A percentile compares a stretch with the other conserved stretches of the same genome.
phyloP scores from a whole-genome alignment of 176 grass and related monocot species.

The Areca catechu region DNA sequence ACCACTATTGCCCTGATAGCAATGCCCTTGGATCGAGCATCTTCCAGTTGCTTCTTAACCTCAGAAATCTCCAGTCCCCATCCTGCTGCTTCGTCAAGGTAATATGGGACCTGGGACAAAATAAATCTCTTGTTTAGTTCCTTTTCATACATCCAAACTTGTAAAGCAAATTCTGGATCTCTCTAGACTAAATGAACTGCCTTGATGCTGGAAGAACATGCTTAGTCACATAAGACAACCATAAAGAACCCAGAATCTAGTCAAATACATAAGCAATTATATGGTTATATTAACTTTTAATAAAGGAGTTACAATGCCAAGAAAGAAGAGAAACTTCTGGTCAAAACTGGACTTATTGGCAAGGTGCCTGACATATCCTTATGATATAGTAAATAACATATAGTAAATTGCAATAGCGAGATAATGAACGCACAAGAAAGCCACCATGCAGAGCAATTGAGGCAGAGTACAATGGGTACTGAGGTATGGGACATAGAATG shows the following conservation, averaged over 20 bases:
- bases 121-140: neutral
- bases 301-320: neutral
- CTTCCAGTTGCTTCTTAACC: conserved; percentile 54
- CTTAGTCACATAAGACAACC: too few species aligned
- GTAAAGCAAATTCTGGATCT: neutral
- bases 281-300: too few species aligned
- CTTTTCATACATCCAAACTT: neutral
- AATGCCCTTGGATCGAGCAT: conserved; percentile 43
- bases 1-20: conserved; percentile 59
- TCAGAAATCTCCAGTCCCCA: conserved; percentile 48
- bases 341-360: too few species aligned
- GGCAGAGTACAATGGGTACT: conserved; percentile 56
- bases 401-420: too few species aligned
- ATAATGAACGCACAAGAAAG: conserved; percentile 44
- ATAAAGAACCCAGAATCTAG: too few species aligned
- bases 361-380: too few species aligned
- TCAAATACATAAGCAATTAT: too few species aligned
- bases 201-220: too few species aligned
- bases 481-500: conserved; percentile 70
- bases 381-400: too few species aligned
- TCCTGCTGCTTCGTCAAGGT: conserved; percentile 44
- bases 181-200: neutral
- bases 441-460: conserved; percentile 45
- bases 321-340: neutral
- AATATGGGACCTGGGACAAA: conserved; percentile 57